Percentiles rank a stretch among this genome's conserved stretches.
phyloP scores from a whole-genome alignment of 495 filamentous ascomycete species.

The Thozetella sp. region DNA sequence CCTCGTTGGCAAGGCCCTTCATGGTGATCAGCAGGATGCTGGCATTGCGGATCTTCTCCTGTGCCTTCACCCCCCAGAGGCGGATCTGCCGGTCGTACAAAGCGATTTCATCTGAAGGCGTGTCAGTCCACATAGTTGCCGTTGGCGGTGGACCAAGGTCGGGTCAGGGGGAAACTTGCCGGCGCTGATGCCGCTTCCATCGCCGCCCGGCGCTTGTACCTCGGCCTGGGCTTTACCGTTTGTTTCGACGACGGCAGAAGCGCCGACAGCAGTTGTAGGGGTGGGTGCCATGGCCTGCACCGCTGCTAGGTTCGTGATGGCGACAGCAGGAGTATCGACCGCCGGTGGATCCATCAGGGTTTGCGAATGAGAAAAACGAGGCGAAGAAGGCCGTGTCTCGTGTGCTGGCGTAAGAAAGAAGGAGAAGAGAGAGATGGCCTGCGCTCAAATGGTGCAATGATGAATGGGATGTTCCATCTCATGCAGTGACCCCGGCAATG shows the following conservation, averaged over 20 bases:
- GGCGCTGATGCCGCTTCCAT: constrained; percentile 27
- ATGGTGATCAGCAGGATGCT: constrained; percentile 89
- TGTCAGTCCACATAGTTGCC: constrained; percentile 2
- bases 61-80: constrained; percentile 96
- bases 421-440: background rate
- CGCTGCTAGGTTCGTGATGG: background rate
- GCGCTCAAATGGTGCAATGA: too few species aligned
- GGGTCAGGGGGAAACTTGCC: constrained; percentile 17
- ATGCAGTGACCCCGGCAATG: too few species aligned
- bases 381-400: too few species aligned
- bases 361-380: background rate
- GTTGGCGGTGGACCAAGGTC: background rate
- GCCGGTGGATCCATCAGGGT: background rate
- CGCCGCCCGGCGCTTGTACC: background rate
- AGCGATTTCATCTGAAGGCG: constrained; percentile 82
- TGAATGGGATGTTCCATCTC: too few species aligned
- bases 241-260: background rate
- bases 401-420: too few species aligned
- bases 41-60: constrained; percentile 84
- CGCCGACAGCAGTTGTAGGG: background rate
- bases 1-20: constrained; percentile 89
- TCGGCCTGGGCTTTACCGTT: background rate
- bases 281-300: background rate
- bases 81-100: constrained; percentile 98
- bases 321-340: background rate